Conservation (phyloP, 345 rosid species). For the Heritiera fomes region DNA sequence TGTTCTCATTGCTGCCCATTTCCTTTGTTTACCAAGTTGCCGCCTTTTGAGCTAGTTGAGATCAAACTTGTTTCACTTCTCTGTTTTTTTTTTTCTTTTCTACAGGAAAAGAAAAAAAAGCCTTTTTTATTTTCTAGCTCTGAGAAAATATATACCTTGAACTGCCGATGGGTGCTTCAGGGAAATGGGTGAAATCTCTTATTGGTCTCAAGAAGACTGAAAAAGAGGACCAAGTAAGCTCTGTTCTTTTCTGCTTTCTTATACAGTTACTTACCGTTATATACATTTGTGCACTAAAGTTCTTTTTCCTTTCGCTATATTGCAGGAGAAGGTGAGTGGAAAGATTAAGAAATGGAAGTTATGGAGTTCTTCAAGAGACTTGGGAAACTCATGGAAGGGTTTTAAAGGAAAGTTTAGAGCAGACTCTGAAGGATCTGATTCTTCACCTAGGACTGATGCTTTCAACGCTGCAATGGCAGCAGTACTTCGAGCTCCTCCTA, state of each 20-base stretch:
- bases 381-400: constrained; percentile 55
- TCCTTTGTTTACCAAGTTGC: neutral
- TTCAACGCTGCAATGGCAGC: constrained; percentile 77
- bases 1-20: neutral
- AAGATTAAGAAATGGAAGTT: constrained; percentile 86
- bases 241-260: neutral
- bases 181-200: constrained; percentile 88
- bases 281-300: neutral
- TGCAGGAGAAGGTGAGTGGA: constrained; percentile 43
- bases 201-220: constrained; percentile 71
- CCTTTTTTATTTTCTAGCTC: neutral
- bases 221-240: constrained; percentile 65
- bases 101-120: too few relatives aligned
- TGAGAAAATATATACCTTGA: neutral
- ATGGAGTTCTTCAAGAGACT: constrained; percentile 71
- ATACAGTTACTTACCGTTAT: neutral
- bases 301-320: neutral
- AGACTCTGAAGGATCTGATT: constrained; percentile 52
- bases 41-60: neutral
- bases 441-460: constrained; percentile 47
- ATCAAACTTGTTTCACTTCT: neutral
- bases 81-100: neutral
- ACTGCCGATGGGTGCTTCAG: constrained; percentile 81
- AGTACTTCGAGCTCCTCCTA: constrained; percentile 83
- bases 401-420: constrained; percentile 52